Base-by-base conservation (phyloP, 345 rosid species). In the Laguncularia racemosa region DNA sequence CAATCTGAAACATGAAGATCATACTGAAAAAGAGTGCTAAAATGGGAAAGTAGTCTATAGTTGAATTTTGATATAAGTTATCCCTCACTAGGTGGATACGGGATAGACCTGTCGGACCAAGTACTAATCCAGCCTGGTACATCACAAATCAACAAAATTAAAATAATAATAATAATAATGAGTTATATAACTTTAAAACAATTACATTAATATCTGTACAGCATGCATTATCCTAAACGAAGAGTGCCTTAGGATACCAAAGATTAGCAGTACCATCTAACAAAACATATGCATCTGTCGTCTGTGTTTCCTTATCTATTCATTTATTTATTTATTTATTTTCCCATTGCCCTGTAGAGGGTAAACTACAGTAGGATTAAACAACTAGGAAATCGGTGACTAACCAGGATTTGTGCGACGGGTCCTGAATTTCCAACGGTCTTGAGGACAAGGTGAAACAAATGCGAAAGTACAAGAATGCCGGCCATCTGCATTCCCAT, bases 351-450 rank as follows among this genome's bases (percentile, higher is more conserved):
- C 28, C 28, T 2, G 3, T 23, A 23, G 28, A 23, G 28, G 28
- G 28, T 23, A 20, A 52, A 5, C 55, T 14, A 8, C 9, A 0
- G 6, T 9, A 55, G 17, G 53, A 46, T 14, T n/a, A 40, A 0
- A 16, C 16, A 50, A 26, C 20, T 14, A 20, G 50, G 43, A 44
- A 20, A 50, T 6, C n/a, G 20, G 12, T 2, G 20, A 16, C 66
- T 59, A 70, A 84, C 98, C 71, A 92, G 79, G 47, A 92, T 77
- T 52, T 89, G 95, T 1, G 96, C 91, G n/a, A 92, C 67, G 20
- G 96, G 96, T 26, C 95, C 96, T 6, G 95, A 79, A 65, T 84
- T 87, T 11, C 95, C 93, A 20, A 81, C 52, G 16, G 84, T 81
- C 64, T 89, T 89, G 72, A 92, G 70, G 57, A 81, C 54, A 44